Conservation (phyloP, 129 eudicot species). For the Rutidosis leptorrhynchoides region DNA sequence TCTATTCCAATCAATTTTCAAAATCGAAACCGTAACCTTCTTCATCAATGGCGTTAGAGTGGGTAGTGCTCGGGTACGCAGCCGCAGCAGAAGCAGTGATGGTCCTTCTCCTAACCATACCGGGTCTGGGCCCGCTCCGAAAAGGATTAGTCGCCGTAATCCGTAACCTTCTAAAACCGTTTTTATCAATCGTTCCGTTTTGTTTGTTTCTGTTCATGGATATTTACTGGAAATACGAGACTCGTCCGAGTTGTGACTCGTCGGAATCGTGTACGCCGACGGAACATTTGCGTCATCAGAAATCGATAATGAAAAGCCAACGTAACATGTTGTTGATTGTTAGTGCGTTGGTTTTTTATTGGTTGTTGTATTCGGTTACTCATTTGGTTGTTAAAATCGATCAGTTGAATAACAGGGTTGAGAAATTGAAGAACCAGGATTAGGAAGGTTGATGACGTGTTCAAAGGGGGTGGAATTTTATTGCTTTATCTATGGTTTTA, state of each 20-base stretch:
- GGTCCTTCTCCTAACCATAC: constrained; percentile 72
- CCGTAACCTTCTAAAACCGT: constrained; percentile 65
- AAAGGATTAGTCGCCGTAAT: constrained; percentile 61
- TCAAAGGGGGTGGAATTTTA: neutral
- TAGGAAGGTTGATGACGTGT: neutral
- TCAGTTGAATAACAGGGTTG: constrained; percentile 52
- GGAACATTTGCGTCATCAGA: constrained; percentile 75
- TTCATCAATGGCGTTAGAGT: constrained; percentile 66
- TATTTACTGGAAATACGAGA: constrained; percentile 87
- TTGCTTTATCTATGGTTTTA: neutral
- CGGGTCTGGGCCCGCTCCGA: constrained; percentile 61
- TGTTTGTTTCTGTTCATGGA: constrained; percentile 69
- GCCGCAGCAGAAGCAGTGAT: constrained; percentile 75
- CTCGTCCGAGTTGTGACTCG: constrained; percentile 54
- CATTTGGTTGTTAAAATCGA: constrained; percentile 49
- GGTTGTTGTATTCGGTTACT: constrained; percentile 68
- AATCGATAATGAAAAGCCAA: constrained; percentile 70
- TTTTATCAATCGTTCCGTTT: constrained; percentile 71
- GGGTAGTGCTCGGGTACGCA: constrained; percentile 79
- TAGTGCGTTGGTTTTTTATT: constrained; percentile 62
- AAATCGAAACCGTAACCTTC: neutral
- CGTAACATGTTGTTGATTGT: constrained; percentile 67
- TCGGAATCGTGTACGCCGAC: constrained; percentile 52
- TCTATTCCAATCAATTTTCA: neutral
- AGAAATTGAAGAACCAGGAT: constrained; percentile 48